Evolutionary conservation across 2,329 filamentous ascomycete species (phyloP).

Genomic region (Periconia digitata): DNA sequence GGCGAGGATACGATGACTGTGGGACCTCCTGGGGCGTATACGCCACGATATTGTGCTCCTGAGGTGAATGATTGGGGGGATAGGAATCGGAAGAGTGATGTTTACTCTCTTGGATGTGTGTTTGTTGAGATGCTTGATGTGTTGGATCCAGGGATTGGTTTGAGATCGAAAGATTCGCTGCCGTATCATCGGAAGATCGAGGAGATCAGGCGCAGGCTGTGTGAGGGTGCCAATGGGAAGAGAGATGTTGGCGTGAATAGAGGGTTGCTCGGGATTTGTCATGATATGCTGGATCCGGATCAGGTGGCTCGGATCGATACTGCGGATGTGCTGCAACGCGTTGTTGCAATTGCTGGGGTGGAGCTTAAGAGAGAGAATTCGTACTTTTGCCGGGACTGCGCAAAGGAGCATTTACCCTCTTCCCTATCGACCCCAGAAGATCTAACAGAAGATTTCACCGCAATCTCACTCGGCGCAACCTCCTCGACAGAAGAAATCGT

Average conservation of each 20-base stretch:
- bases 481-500: neutral
- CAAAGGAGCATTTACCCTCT: neutral
- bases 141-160: neutral
- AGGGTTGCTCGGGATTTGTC: conserved; percentile 3
- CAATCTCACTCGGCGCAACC: neutral
- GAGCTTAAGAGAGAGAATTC: neutral
- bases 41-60: conserved; percentile 17
- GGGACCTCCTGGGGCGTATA: conserved; percentile 8
- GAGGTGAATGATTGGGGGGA: conserved; percentile 16
- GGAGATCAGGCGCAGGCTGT: neutral
- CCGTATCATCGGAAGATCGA: neutral
- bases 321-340: neutral
- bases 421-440: neutral
- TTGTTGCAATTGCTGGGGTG: neutral
- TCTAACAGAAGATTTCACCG: neutral
- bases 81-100: conserved; percentile 15
- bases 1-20: conserved; percentile 15
- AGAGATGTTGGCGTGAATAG: neutral
- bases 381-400: conserved; percentile 3
- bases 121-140: conserved; percentile 17
- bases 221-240: neutral
- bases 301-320: conserved; percentile 1
- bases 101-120: conserved; percentile 13
- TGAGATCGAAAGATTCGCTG: neutral
- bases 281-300: conserved; percentile 5